Conservation (phyloP, 2,329 filamentous ascomycete species). For the Botrytis aclada region DNA sequence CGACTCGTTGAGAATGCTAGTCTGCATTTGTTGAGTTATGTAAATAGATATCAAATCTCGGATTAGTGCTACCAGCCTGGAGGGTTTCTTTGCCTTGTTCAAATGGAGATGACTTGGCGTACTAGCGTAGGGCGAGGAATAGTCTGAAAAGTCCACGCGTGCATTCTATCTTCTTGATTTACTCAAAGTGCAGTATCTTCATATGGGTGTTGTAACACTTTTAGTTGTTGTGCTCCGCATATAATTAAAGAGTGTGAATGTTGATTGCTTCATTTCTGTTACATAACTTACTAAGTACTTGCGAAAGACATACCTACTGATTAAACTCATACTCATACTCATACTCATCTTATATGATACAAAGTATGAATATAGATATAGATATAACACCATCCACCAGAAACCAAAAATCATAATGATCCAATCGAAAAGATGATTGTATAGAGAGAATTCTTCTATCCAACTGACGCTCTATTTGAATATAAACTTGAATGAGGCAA, state of each 20-base stretch:
- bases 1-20: neutral
- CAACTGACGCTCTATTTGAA: fast-evolving
- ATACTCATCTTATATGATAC: no score
- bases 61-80: neutral
- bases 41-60: neutral
- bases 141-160: neutral
- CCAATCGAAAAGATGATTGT: no score
- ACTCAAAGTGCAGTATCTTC: neutral
- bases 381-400: no score
- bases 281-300: no score
- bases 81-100: neutral
- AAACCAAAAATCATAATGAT: fast-evolving
- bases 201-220: neutral
- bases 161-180: neutral
- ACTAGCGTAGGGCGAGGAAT: neutral
- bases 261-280: no score
- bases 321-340: no score
- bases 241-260: neutral
- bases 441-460: neutral
- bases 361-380: no score
- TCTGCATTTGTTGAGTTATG: neutral
- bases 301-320: no score
- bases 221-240: neutral
- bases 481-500: no score
- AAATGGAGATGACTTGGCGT: neutral